Percentiles rank a stretch among this genome's conserved stretches.
These are phyloP conservation scores for Achlya hypogyna DNA, from an alignment of 352 stramenopile species.

Conservation along the genomic window DNA sequence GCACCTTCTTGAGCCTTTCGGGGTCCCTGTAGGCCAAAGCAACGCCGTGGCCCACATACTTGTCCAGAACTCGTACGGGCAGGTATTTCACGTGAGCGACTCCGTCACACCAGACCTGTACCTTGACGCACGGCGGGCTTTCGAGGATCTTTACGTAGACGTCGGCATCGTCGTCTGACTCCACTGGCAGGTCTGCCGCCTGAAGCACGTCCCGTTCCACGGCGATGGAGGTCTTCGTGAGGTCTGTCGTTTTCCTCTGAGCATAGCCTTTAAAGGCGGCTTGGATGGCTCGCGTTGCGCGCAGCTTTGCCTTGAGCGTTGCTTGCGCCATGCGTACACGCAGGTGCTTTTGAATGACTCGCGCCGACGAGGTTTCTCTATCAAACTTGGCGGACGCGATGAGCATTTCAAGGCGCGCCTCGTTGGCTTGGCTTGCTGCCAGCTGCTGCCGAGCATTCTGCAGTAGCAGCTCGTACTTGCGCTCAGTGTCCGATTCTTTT, in stretches of 20 bases:
- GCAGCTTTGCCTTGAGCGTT: conserved; percentile 14
- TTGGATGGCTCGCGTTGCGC: conserved; percentile 9
- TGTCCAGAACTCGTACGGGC: neutral
- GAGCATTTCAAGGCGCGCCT: neutral
- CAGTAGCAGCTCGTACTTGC: neutral
- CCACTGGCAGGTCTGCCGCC: neutral
- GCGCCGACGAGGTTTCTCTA: neutral
- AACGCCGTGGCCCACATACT: conserved; percentile 1
- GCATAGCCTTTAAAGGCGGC: conserved; percentile 1
- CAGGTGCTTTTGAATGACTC: conserved; percentile 10
- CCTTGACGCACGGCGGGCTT: conserved; percentile 8
- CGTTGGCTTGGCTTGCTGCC: neutral
- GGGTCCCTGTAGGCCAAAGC: neutral
- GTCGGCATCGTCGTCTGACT: neutral
- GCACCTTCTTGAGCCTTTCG: neutral
- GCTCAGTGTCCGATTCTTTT: neutral
- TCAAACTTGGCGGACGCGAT: neutral
- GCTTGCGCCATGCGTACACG: neutral
- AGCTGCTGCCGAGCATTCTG: neutral
- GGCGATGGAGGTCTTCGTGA: neutral
- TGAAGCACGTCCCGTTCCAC: neutral
- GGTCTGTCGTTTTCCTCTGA: neutral
- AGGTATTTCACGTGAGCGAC: conserved; percentile 6
- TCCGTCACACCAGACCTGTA: conserved; percentile 1
- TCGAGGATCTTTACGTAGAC: conserved; percentile 1